Evolutionary conservation across 108 stramenopile species (phyloP), one percentile per base, ranked within the genome.

Genomic region (Bacterosira constricta): DNA sequence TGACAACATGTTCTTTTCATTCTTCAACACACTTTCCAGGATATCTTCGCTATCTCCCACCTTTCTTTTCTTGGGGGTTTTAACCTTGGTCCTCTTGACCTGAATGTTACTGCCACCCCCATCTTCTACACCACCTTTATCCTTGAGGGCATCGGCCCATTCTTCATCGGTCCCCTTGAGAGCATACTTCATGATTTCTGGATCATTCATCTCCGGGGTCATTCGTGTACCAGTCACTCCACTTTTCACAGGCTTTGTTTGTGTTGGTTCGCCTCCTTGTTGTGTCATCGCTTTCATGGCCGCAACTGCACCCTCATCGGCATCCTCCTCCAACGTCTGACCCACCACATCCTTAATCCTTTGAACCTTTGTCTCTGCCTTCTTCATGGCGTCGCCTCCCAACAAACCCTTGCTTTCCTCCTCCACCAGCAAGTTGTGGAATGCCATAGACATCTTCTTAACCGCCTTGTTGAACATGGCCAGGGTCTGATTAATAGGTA

Each of bases 381-480:
- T 75, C 56, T 52, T 55, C 56, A 91, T 71, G 36, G 87, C 75
- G 57, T 91, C 86, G 17, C 82, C 89, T 34, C 86, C 86, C 38
- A 93, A 61, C 20, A 93, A 52, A 9, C 39, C 73, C 45, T 69
- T 84, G 62, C 86, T 80, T 62, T 93, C 95, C 63, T 90, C 81
- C 26, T 79, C 90, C 66, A 91, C 91, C 11, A 94, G 79, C 63
- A 95, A 65, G 26, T 60, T 66, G 63, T 94, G 82, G 35, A 98
- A 75, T 8, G 90, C 82, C 59, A 95, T 71, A 8, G 88, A 89
- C 47, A 97, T 73, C 77, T 98, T 98, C 38, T 94, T 83, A 9
- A 98, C 75, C 6, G 93, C 90, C 79, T 98, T 98, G 80, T 98
- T 98, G 79, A 97, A 98, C 89, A 97, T 94, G 49, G 98, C 98